A percentile compares a stretch with the other conserved stretches of the same genome.
phyloP scores from a whole-genome alignment of 2,329 filamentous ascomycete species.

The Talaromyces sp. region DNA sequence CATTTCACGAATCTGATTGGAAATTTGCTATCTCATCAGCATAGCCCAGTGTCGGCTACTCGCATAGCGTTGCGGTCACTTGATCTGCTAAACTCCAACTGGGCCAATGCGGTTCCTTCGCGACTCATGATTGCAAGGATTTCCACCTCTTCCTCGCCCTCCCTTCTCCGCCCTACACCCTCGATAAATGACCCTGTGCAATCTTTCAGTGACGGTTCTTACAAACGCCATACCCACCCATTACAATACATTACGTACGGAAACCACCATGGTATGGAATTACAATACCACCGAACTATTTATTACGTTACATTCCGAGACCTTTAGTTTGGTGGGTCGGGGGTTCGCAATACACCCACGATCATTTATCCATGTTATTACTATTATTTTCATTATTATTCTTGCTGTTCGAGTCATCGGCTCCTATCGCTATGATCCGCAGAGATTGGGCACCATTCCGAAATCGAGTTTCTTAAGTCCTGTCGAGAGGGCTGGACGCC shows the following conservation, averaged over 20 bases:
- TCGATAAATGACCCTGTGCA: not conserved
- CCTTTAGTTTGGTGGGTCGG: slow-evolving; percentile 17
- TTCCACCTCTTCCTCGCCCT: slow-evolving; percentile 6
- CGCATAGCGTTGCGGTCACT: slow-evolving; percentile 62
- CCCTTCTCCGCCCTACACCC: slow-evolving; percentile 1
- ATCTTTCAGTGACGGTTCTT: slow-evolving; percentile 18
- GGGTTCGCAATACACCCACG: slow-evolving; percentile 4
- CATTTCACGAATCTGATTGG: slow-evolving; percentile 24
- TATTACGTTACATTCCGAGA: slow-evolving; percentile 20
- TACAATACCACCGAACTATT: slow-evolving; percentile 15
- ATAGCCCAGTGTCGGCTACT: slow-evolving; percentile 38
- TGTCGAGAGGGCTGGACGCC: not conserved
- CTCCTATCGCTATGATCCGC: slow-evolving; percentile 13
- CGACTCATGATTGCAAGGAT: slow-evolving; percentile 9
- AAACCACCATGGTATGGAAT: slow-evolving; percentile 8
- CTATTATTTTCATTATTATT: slow-evolving; percentile 1
- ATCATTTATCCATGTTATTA: not conserved
- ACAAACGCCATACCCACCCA: slow-evolving; percentile 10
- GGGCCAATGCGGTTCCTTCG: slow-evolving; percentile 21
- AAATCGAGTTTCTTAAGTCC: not conserved
- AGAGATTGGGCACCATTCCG: slow-evolving; percentile 14
- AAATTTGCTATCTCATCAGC: slow-evolving; percentile 13
- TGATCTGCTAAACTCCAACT: slow-evolving; percentile 49
- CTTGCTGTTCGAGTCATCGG: not conserved
- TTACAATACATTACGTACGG: slow-evolving; percentile 13